These are phyloP conservation scores for Leccinum ochraceum DNA, from an alignment of 768 basidiomycete species.

Conservation along the genomic window DNA sequence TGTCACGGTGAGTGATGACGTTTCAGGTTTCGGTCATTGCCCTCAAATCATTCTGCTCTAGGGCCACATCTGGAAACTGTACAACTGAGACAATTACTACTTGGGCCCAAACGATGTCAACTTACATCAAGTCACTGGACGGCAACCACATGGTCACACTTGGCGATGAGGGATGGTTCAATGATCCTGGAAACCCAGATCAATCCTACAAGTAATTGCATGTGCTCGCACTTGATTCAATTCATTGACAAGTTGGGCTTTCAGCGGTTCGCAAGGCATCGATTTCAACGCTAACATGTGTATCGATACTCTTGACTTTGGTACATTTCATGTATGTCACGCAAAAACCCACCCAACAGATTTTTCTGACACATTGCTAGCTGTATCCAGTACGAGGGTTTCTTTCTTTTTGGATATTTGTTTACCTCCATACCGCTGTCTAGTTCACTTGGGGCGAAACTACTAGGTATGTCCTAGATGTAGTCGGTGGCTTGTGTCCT, in stretches of 20 bases:
- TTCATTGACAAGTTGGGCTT: not conserved
- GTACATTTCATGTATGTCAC: conserved; percentile 62
- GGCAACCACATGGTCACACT: conserved; percentile 61
- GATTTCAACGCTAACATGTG: conserved; percentile 62
- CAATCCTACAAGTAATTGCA: conserved; percentile 50
- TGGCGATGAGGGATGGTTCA: conserved; percentile 69
- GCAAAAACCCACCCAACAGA: not conserved
- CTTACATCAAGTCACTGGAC: conserved; percentile 66
- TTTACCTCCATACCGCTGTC: not conserved
- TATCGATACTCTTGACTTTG: conserved; percentile 63
- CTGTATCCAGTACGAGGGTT: not conserved
- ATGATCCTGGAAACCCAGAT: conserved; percentile 45
- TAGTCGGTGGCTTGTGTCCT: not conserved
- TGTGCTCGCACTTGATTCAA: not conserved
- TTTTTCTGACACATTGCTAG: not conserved
- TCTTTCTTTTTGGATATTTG: not conserved
- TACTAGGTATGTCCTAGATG: not conserved
- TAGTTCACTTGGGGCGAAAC: not conserved
- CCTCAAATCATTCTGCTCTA: not conserved
- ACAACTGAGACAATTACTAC: conserved; percentile 52
- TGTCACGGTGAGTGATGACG: not conserved
- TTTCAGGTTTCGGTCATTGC: no score
- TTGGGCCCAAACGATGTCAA: conserved; percentile 56
- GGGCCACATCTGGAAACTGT: conserved; percentile 21
- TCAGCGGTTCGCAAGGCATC: conserved; percentile 55